Evolutionary conservation across 2,329 filamentous ascomycete species (phyloP).

Genomic region (Cytospora leucostoma): DNA sequence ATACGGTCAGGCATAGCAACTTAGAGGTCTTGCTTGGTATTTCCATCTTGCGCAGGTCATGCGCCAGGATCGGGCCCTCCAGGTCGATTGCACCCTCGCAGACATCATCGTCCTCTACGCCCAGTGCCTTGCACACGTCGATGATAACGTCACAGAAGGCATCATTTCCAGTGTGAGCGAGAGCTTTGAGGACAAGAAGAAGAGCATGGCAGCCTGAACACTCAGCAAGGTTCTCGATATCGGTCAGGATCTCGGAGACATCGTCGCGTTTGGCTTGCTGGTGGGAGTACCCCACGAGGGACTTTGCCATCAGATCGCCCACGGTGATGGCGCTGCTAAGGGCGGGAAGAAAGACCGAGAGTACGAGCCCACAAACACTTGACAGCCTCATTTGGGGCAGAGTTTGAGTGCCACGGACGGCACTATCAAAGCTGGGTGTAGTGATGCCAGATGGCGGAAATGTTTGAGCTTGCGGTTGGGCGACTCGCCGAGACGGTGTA

Average conservation of each 20-base stretch:
- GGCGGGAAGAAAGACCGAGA: conserved; percentile 8
- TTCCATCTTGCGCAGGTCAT: conserved; percentile 48
- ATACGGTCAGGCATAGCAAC: conserved; percentile 53
- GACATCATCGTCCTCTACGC: conserved; percentile 56
- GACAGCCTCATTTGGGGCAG: conserved; percentile 18
- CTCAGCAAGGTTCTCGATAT: conserved; percentile 25
- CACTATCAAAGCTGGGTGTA: too few species aligned
- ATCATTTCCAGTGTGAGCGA: conserved; percentile 33
- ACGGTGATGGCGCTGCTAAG: conserved; percentile 19
- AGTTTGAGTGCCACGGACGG: too few species aligned
- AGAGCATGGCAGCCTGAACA: conserved; percentile 22
- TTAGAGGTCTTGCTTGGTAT: conserved; percentile 52
- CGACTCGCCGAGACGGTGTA: too few species aligned
- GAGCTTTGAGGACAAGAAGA: conserved; percentile 21
- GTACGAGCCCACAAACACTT: conserved; percentile 1
- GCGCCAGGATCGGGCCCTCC: conserved; percentile 56
- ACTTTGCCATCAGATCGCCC: conserved; percentile 18
- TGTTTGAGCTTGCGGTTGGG: too few species aligned
- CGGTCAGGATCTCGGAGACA: conserved; percentile 16
- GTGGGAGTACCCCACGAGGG: conserved; percentile 14
- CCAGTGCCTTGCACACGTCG: conserved; percentile 35
- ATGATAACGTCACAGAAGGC: conserved; percentile 40
- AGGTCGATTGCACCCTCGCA: conserved; percentile 53
- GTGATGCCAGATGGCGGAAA: too few species aligned
- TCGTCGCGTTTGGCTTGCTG: conserved; percentile 9